These are phyloP conservation scores for Jackrogersella multiformis DNA, from an alignment of 495 filamentous ascomycete species.

Conservation along the genomic window DNA sequence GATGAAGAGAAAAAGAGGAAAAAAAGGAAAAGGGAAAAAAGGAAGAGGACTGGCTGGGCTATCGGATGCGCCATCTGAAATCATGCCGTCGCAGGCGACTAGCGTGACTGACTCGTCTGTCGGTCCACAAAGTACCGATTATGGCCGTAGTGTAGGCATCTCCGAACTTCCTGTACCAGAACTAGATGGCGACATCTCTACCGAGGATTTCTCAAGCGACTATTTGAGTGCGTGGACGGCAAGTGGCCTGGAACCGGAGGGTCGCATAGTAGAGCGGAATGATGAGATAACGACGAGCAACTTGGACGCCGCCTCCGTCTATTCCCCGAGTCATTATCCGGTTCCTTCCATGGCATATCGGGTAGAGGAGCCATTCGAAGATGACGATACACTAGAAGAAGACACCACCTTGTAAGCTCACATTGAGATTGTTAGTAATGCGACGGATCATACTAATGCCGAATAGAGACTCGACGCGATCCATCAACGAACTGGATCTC, in stretches of 20 bases:
- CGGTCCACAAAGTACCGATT: conserved; percentile 30
- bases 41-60: conserved; percentile 22
- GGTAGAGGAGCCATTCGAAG: conserved; percentile 40
- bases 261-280: conserved; percentile 31
- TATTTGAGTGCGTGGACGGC: conserved; percentile 42
- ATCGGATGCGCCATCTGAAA: conserved; percentile 28
- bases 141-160: conserved; percentile 26
- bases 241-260: conserved; percentile 27
- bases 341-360: conserved; percentile 39
- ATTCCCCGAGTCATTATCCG: conserved; percentile 49
- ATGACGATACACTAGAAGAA: conserved; percentile 49
- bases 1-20: conserved; percentile 36
- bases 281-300: conserved; percentile 38
- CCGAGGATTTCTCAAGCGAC: conserved; percentile 46
- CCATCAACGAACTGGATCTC: conserved; percentile 65
- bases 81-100: conserved; percentile 42
- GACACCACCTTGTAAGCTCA: conserved; percentile 59
- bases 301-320: conserved; percentile 42
- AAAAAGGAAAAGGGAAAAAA: conserved; percentile 21
- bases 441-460: conserved; percentile 13
- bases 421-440: background rate
- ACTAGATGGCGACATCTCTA: conserved; percentile 44
- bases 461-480: conserved; percentile 57
- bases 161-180: conserved; percentile 44
- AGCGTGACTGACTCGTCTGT: conserved; percentile 38